Base-by-base conservation (phyloP, 2,329 filamentous ascomycete species). In the Gnomoniopsis smithogilvyi region DNA sequence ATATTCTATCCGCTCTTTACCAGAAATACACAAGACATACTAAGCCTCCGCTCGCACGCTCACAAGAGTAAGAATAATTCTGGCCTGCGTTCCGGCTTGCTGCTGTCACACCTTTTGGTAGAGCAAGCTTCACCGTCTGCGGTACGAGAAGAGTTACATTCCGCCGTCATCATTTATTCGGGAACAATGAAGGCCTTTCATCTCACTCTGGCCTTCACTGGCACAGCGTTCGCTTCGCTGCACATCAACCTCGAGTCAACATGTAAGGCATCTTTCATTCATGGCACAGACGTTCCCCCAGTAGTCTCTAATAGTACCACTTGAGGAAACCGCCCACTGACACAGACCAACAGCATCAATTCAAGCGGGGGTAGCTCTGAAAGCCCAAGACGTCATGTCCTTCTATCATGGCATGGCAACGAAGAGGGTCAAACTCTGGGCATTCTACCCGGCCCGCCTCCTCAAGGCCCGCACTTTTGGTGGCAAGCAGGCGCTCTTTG, bases 381-480 rank as follows among this genome's bases (percentile, higher is more conserved):
- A 73, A 12, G 71, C 71, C 0, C 58, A 61, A n/a, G 68, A 70
- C 58, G 59, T 72, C n/a, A 59, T 74, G 21, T 51, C 58, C 0
- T 66, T 68, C 53, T 74, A 73, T 61, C 52, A 69, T 10, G 71
- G 72, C 52, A 69, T 10, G 71, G 72, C 33, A 67, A 68, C 30
- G 57, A 73, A 22, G 51, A 60, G 2, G 71, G 70, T 43, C n/a
- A 66, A 26, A 66, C 61, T 1, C 69, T 66, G 11, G 72, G 71
- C 1, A 64, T 73, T 24, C 64, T 73, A 6, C 67, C 69, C 8
- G 68, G 69, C 0, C 68, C 69, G 26, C 69, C 69, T 8, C 65
- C 69, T 6, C 55, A 58, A 48, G 72, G 68, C n/a, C 62, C 66
- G n/a, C 74, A 74, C 66, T 73, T 71, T 64, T 74, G 70, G 70